Conservation (phyloP, 2,329 filamentous ascomycete species). For the Penicillium glabrum region DNA sequence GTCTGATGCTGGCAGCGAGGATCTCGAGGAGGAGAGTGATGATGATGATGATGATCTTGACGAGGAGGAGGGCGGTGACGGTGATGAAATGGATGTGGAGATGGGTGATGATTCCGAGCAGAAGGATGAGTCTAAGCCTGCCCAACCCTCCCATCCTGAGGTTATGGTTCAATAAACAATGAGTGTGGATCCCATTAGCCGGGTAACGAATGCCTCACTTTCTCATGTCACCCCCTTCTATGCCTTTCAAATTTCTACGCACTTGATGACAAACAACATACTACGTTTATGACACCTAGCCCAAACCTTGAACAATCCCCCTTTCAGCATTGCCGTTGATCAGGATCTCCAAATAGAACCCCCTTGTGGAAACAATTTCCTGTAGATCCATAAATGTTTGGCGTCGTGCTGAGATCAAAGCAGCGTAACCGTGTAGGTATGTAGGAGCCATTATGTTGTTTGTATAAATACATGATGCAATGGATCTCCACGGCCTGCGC, state of each 20-base stretch:
- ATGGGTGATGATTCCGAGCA: conserved; percentile 56
- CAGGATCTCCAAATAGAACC: conserved; percentile 29
- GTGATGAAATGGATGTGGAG: conserved; percentile 54
- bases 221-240: not conserved
- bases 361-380: not conserved
- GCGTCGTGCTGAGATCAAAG: not conserved
- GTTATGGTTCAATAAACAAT: conserved; percentile 48
- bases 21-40: conserved; percentile 75
- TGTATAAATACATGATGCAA: not conserved
- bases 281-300: conserved; percentile 29
- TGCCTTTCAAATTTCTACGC: conserved; percentile 18
- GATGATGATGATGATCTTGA: conserved; percentile 70
- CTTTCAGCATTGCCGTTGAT: conserved; percentile 19
- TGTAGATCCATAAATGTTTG: not conserved
- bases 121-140: conserved; percentile 36
- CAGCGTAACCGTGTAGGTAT: not conserved
- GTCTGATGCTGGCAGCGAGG: conserved; percentile 74
- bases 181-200: not conserved
- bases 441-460: not conserved
- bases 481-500: too few relatives aligned
- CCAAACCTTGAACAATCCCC: conserved; percentile 14
- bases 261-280: conserved; percentile 31
- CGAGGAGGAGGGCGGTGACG: conserved; percentile 61
- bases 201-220: not conserved
- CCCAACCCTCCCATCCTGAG: conserved; percentile 39